phyloP scores from a whole-genome alignment of 2,329 filamentous ascomycete species.

The Hysterium pulicare region DNA sequence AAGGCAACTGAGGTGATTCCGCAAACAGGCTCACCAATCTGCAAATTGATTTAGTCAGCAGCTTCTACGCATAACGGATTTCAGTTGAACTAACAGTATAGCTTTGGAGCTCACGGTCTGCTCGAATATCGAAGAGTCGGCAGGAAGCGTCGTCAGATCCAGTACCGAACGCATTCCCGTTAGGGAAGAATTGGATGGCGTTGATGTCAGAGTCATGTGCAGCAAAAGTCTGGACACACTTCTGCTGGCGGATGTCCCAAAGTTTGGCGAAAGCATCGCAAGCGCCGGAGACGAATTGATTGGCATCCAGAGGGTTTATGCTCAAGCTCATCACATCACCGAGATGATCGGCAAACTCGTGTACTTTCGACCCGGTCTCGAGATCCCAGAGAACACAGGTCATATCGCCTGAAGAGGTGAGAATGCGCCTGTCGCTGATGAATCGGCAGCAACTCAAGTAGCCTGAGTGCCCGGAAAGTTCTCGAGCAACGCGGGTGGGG shows the following conservation, averaged over 20 bases:
- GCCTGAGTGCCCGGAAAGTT: constrained; percentile 93
- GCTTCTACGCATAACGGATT: constrained; percentile 2
- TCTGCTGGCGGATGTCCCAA: constrained; percentile 97
- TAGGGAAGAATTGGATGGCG: constrained; percentile 98
- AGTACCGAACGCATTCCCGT: constrained; percentile 96
- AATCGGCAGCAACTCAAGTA: constrained; percentile 98
- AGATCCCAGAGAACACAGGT: constrained; percentile 99
- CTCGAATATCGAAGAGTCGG: constrained; percentile 94
- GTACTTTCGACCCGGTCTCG: constrained; percentile 93
- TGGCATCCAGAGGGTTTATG: constrained; percentile 98
- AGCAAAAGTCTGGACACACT: constrained; percentile 97
- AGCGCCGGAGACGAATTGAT: constrained; percentile 98
- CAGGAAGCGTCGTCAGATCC: constrained; percentile 97
- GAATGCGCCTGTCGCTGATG: constrained; percentile 95
- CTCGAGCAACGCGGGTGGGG: constrained; percentile 91
- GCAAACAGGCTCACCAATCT: constrained; percentile 97
- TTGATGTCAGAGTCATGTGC: constrained; percentile 99
- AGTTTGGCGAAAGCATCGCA: constrained; percentile 98
- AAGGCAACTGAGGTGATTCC: constrained; percentile 98
- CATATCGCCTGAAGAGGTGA: constrained; percentile 98
- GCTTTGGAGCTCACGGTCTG: constrained; percentile 73
- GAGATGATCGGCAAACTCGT: constrained; percentile 96
- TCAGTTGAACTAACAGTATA: constrained; percentile 55
- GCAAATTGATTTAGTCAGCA: constrained; percentile 21
- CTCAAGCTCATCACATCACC: constrained; percentile 99